A percentile compares a stretch with the other conserved stretches of the same genome.
These are phyloP conservation scores for Xylona heveae DNA, from an alignment of 495 filamentous ascomycete species.

Conservation along the genomic window DNA sequence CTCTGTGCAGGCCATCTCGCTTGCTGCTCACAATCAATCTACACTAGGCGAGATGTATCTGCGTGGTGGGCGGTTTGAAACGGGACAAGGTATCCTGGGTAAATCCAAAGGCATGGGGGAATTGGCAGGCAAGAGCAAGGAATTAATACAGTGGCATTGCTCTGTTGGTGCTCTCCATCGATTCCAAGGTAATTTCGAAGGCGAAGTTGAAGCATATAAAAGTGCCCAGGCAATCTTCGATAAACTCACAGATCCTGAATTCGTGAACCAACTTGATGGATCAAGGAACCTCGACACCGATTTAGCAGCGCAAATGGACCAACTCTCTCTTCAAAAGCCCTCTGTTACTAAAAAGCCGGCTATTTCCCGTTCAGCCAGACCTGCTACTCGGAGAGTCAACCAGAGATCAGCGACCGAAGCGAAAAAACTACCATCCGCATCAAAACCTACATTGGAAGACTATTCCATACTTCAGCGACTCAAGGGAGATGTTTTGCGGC, in stretches of 20 bases:
- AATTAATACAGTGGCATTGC: conserved; percentile 21
- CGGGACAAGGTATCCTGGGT: conserved; percentile 37
- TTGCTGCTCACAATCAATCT: conserved; percentile 28
- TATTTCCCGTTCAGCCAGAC: neutral
- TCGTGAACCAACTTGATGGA: conserved; percentile 10
- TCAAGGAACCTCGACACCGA: conserved; percentile 9
- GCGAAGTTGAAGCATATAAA: conserved; percentile 23
- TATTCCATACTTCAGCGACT: conserved; percentile 33
- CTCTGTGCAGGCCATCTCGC: conserved; percentile 37
- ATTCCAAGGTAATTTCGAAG: conserved; percentile 22
- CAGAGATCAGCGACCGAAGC: neutral
- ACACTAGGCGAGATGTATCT: conserved; percentile 43
- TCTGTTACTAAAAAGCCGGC: neutral
- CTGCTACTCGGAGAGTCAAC: conserved; percentile 1
- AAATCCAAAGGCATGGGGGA: conserved; percentile 23
- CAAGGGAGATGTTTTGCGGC: conserved; percentile 37
- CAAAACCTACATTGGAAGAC: conserved; percentile 22
- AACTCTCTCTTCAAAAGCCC: conserved; percentile 1
- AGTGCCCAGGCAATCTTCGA: conserved; percentile 21
- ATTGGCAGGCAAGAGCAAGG: conserved; percentile 21
- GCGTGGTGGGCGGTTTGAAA: conserved; percentile 34
- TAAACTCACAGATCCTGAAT: conserved; percentile 1
- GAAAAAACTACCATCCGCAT: conserved; percentile 5
- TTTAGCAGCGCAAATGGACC: conserved; percentile 1
- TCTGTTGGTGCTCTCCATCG: conserved; percentile 20